Evolutionary conservation across 2,329 filamentous ascomycete genomes (phyloP).

Genomic region (Colletotrichum liriopes): DNA sequence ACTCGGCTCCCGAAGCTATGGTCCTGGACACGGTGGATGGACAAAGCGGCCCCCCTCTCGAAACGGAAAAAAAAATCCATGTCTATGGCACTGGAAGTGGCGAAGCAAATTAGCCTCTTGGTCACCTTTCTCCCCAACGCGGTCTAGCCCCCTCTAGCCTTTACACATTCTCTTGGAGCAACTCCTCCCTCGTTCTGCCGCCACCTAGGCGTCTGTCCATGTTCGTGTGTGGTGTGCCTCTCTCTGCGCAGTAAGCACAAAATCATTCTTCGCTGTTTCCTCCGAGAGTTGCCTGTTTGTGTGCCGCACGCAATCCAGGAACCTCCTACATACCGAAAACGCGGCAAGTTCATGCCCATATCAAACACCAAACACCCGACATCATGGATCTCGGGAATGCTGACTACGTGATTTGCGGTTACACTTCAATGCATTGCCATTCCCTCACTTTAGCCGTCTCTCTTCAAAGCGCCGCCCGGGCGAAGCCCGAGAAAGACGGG

Average conservation of each 20-base stretch:
- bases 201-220: not conserved
- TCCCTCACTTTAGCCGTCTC: slow-evolving; percentile 2
- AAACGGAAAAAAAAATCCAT: slow-evolving; percentile 18
- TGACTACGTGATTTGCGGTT: slow-evolving; percentile 7
- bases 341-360: not conserved
- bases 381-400: slow-evolving; percentile 13
- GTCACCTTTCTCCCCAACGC: not conserved
- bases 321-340: not conserved
- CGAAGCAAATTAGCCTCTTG: slow-evolving; percentile 34
- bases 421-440: slow-evolving; percentile 26
- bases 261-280: not conserved
- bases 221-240: not conserved
- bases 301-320: not conserved
- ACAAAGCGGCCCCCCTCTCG: slow-evolving; percentile 26
- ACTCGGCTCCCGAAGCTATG: slow-evolving; percentile 40
- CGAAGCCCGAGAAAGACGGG: slow-evolving; percentile 38
- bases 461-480: slow-evolving; percentile 33
- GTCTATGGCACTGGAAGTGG: slow-evolving; percentile 39
- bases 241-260: not conserved
- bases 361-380: not conserved
- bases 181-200: not conserved
- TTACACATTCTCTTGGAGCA: not conserved
- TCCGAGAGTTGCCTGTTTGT: not conserved
- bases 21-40: slow-evolving; percentile 37
- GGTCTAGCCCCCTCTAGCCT: not conserved